These are phyloP conservation scores for Rhodosorus marinus DNA, from an alignment of 23 red algal genomes.

Conservation along the genomic window DNA sequence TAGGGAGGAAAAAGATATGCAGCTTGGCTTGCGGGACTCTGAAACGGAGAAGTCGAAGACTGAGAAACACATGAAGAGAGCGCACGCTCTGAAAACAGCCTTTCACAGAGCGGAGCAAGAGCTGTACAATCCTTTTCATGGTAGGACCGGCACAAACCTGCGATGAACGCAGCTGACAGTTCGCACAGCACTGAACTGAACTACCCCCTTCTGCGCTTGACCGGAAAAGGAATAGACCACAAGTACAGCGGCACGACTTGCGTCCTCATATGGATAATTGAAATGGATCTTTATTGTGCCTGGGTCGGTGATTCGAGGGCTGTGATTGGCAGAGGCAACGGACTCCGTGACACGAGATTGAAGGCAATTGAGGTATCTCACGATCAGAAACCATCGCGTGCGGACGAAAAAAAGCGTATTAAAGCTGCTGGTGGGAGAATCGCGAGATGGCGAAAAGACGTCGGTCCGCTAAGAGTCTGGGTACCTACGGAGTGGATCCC, in stretches of 20 bases:
- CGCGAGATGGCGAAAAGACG: constrained; percentile 60
- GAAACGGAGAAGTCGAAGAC: too few species aligned
- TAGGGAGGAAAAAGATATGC: too few species aligned
- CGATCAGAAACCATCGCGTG: constrained; percentile 60
- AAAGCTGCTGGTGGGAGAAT: constrained; percentile 52
- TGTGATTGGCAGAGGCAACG: constrained; percentile 29
- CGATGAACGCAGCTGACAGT: constrained; percentile 5
- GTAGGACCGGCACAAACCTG: neutral
- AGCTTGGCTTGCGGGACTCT: too few species aligned
- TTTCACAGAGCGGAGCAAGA: neutral
- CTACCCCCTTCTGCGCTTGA: constrained; percentile 12
- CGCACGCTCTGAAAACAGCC: neutral
- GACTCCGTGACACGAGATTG: neutral
- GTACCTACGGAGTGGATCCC: constrained; percentile 72
- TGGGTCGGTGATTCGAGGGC: constrained; percentile 75
- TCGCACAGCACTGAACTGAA: constrained; percentile 17
- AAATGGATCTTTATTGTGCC: constrained; percentile 31
- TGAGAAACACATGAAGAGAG: neutral
- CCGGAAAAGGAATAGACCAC: constrained; percentile 22
- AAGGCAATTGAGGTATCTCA: constrained; percentile 42
- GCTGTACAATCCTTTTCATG: neutral
- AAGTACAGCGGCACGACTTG: constrained; percentile 72
- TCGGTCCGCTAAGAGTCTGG: constrained; percentile 89
- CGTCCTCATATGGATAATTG: constrained; percentile 24
- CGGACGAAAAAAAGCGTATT: constrained; percentile 72